Conservation (phyloP, 208 protist species). For the Acanthamoeba healyi region DNA sequence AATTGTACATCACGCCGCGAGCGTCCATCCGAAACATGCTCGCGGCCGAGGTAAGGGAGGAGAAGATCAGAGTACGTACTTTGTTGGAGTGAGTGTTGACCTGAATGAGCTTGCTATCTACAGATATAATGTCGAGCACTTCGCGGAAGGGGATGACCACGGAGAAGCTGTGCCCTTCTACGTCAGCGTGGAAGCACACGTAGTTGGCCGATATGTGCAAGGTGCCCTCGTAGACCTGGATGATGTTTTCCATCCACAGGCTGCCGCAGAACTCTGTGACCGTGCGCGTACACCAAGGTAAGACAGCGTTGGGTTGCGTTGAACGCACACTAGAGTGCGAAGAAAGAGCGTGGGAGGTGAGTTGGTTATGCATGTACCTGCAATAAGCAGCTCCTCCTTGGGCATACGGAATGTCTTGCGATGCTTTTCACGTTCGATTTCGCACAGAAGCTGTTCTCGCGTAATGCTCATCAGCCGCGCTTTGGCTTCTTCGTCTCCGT, state of each 20-base stretch:
- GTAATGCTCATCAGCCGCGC: conserved; percentile 17
- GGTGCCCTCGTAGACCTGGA: conserved; percentile 65
- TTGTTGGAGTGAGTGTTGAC: conserved; percentile 68
- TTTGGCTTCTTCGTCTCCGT: conserved; percentile 47
- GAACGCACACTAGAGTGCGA: too few relatives aligned
- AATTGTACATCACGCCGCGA: neutral
- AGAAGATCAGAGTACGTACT: too few relatives aligned
- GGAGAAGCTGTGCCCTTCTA: conserved; percentile 65
- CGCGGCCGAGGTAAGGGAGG: neutral
- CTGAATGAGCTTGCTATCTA: conserved; percentile 68
- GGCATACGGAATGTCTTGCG: conserved; percentile 57
- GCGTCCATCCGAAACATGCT: too few relatives aligned
- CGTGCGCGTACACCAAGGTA: too few relatives aligned
- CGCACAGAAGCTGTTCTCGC: conserved; percentile 44
- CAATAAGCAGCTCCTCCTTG: conserved; percentile 31
- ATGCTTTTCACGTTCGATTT: conserved; percentile 49
- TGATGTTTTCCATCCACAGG: conserved; percentile 57
- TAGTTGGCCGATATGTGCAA: conserved; percentile 65
- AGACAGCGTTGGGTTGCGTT: too few relatives aligned
- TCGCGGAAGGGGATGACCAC: conserved; percentile 72
- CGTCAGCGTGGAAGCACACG: conserved; percentile 52
- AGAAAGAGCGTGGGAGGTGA: neutral
- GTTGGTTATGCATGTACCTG: neutral
- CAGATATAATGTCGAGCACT: conserved; percentile 67
- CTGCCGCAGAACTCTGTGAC: conserved; percentile 49